Conservation (phyloP, 768 basidiomycete species). For the Baorangia bicolor region DNA sequence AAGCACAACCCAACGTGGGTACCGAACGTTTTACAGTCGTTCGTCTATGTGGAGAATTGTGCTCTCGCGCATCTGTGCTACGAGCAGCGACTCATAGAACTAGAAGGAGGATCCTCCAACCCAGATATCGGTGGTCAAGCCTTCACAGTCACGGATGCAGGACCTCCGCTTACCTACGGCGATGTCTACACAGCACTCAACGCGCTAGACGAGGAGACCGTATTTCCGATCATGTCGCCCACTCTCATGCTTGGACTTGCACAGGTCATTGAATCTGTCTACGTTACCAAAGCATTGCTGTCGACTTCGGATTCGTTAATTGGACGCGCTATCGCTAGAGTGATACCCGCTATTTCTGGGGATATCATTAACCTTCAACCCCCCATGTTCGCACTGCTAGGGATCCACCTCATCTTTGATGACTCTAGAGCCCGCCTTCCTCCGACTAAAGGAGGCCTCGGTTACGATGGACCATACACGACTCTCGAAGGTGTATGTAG, state of each 20-base stretch:
- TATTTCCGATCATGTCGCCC: slow-evolving; percentile 55
- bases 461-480: slow-evolving; percentile 58
- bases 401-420: slow-evolving; percentile 59
- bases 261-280: slow-evolving; percentile 55
- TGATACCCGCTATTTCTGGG: slow-evolving; percentile 46
- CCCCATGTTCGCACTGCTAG: slow-evolving; percentile 51
- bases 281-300: slow-evolving; percentile 46
- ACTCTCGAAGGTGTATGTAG: slow-evolving; percentile 58
- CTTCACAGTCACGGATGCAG: slow-evolving; percentile 66
- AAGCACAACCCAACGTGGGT: slow-evolving; percentile 65
- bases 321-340: slow-evolving; percentile 33
- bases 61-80: slow-evolving; percentile 70
- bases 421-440: slow-evolving; percentile 61
- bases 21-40: slow-evolving; percentile 55
- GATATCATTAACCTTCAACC: slow-evolving; percentile 60
- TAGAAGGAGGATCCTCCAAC: slow-evolving; percentile 36
- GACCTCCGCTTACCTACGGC: slow-evolving; percentile 58
- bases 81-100: slow-evolving; percentile 66
- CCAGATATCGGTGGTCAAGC: slow-evolving; percentile 76
- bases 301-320: slow-evolving; percentile 30
- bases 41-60: slow-evolving; percentile 75
- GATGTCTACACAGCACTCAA: slow-evolving; percentile 58
- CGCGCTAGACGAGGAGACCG: slow-evolving; percentile 55
- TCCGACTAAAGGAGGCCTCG: slow-evolving; percentile 59
- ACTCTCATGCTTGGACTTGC: slow-evolving; percentile 67